phyloP scores from a whole-genome alignment of 106 monocot genomes.

The Dendrobium officinale region DNA sequence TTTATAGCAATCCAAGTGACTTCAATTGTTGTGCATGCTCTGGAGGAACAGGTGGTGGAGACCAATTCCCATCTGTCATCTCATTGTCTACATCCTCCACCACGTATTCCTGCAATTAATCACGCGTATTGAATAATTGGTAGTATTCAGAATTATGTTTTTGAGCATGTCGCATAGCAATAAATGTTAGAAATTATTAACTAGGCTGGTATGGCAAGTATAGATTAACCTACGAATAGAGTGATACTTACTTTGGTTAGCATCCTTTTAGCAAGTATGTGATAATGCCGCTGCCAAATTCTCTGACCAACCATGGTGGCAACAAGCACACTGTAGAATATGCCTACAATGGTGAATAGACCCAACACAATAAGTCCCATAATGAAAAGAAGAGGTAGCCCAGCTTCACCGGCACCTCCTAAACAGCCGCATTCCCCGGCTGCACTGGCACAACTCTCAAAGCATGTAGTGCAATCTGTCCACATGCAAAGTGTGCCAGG shows the following conservation, averaged over 20 bases:
- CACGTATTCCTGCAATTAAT: slow-evolving; percentile 67
- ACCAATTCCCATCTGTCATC: slow-evolving; percentile 51
- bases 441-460: slow-evolving; percentile 66
- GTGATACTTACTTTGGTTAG: slow-evolving; percentile 68
- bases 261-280: slow-evolving; percentile 91
- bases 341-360: slow-evolving; percentile 76
- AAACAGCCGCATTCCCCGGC: slow-evolving; percentile 88
- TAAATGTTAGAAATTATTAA: no score
- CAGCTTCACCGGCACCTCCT: slow-evolving; percentile 67
- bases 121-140: background rate
- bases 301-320: slow-evolving; percentile 95
- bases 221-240: no score
- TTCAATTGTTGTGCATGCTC: slow-evolving; percentile 88
- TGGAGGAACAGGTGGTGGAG: slow-evolving; percentile 66
- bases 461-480: slow-evolving; percentile 92
- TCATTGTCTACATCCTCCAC: slow-evolving; percentile 88
- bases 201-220: background rate
- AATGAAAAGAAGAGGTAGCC: slow-evolving; percentile 71
- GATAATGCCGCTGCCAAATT: slow-evolving; percentile 96
- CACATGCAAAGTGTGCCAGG: slow-evolving; percentile 92
- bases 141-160: background rate
- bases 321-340: slow-evolving; percentile 92
- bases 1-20: slow-evolving; percentile 51
- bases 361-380: slow-evolving; percentile 81
- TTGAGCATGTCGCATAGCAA: background rate